Evolutionary conservation across 345 rosid genomes (phyloP).

Genomic region (Citrus australasica): DNA sequence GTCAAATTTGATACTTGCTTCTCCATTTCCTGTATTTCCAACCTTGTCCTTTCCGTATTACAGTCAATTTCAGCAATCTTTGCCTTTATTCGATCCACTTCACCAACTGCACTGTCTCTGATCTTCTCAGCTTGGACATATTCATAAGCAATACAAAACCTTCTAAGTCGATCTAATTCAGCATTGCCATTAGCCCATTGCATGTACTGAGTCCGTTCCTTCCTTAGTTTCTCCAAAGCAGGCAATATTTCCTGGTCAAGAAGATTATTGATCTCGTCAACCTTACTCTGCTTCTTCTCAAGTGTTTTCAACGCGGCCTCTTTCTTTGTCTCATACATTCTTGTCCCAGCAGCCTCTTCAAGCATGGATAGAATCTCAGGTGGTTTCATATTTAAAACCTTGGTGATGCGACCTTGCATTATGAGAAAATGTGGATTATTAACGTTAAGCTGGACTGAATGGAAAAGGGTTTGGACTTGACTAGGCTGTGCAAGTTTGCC

Average conservation of each 20-base stretch:
- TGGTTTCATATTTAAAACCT: slow-evolving; percentile 96
- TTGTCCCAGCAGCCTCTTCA: slow-evolving; percentile 99
- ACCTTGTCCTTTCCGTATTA: slow-evolving; percentile 36
- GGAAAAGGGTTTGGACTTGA: slow-evolving; percentile 94
- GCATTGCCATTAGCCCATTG: slow-evolving; percentile 94
- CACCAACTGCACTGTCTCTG: slow-evolving; percentile 48
- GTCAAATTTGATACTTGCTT: slow-evolving; percentile 50
- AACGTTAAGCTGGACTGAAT: slow-evolving; percentile 95
- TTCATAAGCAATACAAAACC: slow-evolving; percentile 72
- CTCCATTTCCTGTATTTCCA: slow-evolving; percentile 64
- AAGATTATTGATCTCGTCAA: slow-evolving; percentile 90
- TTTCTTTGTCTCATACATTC: slow-evolving; percentile 98
- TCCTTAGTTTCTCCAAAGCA: slow-evolving; percentile 90
- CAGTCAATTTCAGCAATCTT: slow-evolving; percentile 55
- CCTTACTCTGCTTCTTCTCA: slow-evolving; percentile 94
- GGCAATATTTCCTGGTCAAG: slow-evolving; percentile 88
- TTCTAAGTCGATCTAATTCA: slow-evolving; percentile 65
- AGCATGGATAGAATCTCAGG: slow-evolving; percentile 97
- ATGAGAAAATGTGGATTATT: slow-evolving; percentile 98
- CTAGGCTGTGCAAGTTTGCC: slow-evolving; percentile 77
- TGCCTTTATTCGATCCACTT: slow-evolving; percentile 47
- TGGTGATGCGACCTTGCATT: slow-evolving; percentile 99
- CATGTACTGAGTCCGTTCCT: slow-evolving; percentile 87
- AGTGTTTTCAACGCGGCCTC: slow-evolving; percentile 87
- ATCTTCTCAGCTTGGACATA: slow-evolving; percentile 65